phyloP scores from a whole-genome alignment of 495 filamentous ascomycete species.

The Physcia stellaris region DNA sequence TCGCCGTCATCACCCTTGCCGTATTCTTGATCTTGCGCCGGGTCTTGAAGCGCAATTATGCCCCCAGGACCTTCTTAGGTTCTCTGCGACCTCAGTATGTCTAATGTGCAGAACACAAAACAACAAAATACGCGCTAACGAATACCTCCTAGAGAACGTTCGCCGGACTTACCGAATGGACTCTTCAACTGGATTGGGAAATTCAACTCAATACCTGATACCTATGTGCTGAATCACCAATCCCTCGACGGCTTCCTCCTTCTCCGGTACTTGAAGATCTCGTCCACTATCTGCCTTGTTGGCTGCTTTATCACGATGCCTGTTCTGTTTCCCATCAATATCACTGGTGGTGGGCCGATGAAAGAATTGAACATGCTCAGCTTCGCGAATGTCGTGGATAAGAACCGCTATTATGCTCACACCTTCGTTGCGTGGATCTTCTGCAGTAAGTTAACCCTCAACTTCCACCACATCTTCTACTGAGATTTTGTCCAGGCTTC shows the following conservation, averaged over 20 bases:
- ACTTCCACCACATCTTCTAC: no score
- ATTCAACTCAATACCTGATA: constrained; percentile 71
- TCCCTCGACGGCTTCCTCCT: constrained; percentile 82
- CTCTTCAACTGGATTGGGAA: constrained; percentile 59
- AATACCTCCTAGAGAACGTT: constrained; percentile 39
- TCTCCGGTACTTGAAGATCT: constrained; percentile 69
- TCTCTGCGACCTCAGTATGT: constrained; percentile 47
- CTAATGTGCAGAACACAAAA: constrained; percentile 4
- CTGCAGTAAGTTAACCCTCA: constrained; percentile 41
- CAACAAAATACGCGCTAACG: not conserved
- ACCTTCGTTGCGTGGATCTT: constrained; percentile 60
- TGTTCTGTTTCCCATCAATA: constrained; percentile 74
- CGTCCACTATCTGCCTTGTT: constrained; percentile 58
- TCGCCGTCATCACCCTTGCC: constrained; percentile 48
- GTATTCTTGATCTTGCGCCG: constrained; percentile 68
- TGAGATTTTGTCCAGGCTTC: constrained; percentile 45
- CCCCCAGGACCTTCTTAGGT: constrained; percentile 77
- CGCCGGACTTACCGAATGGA: constrained; percentile 53
- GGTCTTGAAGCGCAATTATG: constrained; percentile 64
- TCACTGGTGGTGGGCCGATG: constrained; percentile 47
- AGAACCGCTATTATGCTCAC: constrained; percentile 66
- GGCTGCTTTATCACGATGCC: constrained; percentile 76
- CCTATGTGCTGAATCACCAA: constrained; percentile 75
- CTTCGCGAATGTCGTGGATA: constrained; percentile 53
- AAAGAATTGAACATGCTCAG: constrained; percentile 67